Percentiles rank a stretch among this genome's conserved stretches.
These are phyloP conservation scores for Neurospora terricola DNA, from an alignment of 495 filamentous ascomycete genomes.

Conservation along the genomic window DNA sequence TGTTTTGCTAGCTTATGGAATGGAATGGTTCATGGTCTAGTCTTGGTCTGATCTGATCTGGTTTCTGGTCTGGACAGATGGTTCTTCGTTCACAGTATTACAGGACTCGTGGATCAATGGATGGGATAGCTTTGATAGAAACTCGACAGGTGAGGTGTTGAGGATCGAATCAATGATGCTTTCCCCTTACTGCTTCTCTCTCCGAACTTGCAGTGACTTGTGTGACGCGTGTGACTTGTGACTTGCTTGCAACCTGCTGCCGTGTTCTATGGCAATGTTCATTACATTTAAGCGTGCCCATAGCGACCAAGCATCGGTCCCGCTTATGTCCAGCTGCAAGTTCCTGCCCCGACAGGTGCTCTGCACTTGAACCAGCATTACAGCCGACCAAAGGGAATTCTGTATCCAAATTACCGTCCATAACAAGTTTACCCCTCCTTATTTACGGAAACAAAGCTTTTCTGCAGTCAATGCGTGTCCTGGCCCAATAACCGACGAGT, in stretches of 20 bases:
- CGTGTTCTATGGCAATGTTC: not conserved
- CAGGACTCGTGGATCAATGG: not conserved
- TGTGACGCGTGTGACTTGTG: not conserved
- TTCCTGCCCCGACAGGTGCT: not conserved
- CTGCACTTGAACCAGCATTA: not conserved
- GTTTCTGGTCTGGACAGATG: not conserved
- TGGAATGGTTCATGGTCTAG: not conserved
- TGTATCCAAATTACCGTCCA: accelerated
- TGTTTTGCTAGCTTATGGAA: not conserved
- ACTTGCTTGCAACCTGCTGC: not conserved
- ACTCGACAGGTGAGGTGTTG: not conserved
- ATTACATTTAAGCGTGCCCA: not conserved
- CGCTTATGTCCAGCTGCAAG: not conserved
- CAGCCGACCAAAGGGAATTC: too few species aligned
- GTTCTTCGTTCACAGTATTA: not conserved
- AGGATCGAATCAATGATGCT: not conserved
- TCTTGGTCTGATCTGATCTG: not conserved
- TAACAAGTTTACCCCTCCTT: accelerated
- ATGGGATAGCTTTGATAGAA: not conserved
- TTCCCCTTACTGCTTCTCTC: not conserved
- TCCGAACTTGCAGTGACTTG: not conserved
- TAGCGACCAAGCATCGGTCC: not conserved
- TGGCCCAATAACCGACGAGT: not conserved
- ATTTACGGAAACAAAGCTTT: not conserved
- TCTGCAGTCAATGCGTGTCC: accelerated